Base-by-base conservation (phyloP, 768 basidiomycete genomes). In the Hortiboletus campestris region DNA sequence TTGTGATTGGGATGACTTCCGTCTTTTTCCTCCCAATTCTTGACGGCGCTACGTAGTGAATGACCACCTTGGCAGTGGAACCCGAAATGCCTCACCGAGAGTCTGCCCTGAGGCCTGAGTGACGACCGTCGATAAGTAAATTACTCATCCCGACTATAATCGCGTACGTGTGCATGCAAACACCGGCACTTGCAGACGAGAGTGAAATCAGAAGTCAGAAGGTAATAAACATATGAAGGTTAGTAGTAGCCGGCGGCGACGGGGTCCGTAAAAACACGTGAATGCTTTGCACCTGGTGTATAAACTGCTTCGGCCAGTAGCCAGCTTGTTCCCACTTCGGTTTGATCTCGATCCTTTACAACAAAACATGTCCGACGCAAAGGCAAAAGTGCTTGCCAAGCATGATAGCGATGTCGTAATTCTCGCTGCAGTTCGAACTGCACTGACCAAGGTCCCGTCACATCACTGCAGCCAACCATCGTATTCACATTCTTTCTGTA, bases 371-470 rank as follows among this genome's bases (percentile, higher is more conserved):
- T 57, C 70, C 16, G 55, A 48, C 50, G 78, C 78, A 53, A 89
- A 83, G 68, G 76, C 84, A 22, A 76, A 77, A 55, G 60, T 92
- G 22, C 80, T 93, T 46, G 76, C 82, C 64, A 88, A 91, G 76
- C 76, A 82, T 63, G 86, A 89, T 58, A 80, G 91, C 69, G 94
- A 96, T 72, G 88, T 98, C 14, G 96, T 98, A 60, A 89, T 98
- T 68, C 84, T 93, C 65, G 76, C 85, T 12, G 94, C 95, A 20
- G 82, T 92, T 46, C 86, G 97, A 59, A 93, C 94, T 43, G 91
- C 97, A 25, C 80, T 96, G 56, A 97, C 95, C 31, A 96, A 94
- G 81, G 93, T 91, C 34, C 51, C 10, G 42, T 40, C 32, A 39
- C 40, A 19, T 45, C 41, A 29, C 38, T 53, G 34, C 32, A 39